phyloP scores from a whole-genome alignment of 179 eudicot species.

The Amaranthus tricolor region DNA sequence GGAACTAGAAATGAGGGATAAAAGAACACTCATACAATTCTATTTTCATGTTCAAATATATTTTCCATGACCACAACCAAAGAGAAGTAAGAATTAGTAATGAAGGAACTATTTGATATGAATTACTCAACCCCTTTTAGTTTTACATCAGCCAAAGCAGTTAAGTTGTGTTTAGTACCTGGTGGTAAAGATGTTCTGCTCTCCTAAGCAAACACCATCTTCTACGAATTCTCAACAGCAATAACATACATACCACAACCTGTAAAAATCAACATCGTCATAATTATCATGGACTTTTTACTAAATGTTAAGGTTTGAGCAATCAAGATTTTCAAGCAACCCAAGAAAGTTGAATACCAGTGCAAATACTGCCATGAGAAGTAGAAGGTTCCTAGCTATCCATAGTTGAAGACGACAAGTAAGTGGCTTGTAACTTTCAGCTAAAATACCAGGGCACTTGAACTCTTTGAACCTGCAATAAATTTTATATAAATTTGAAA shows the following conservation, averaged over 20 bases:
- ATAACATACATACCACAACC: slow-evolving; percentile 51
- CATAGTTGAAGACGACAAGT: slow-evolving; percentile 57
- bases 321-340: slow-evolving; percentile 9
- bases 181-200: slow-evolving; percentile 79
- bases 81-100: background rate
- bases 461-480: slow-evolving; percentile 61
- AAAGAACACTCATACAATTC: too few species aligned
- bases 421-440: slow-evolving; percentile 53
- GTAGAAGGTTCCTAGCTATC: slow-evolving; percentile 50
- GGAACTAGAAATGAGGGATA: too few species aligned
- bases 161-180: slow-evolving; percentile 40
- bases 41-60: background rate
- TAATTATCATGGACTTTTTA: slow-evolving; percentile 30
- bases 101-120: background rate
- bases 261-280: slow-evolving; percentile 53
- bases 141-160: background rate
- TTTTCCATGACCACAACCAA: background rate
- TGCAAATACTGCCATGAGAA: slow-evolving; percentile 52
- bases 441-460: slow-evolving; percentile 71
- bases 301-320: slow-evolving; percentile 28
- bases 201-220: slow-evolving; percentile 56
- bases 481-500: slow-evolving; percentile 4
- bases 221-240: slow-evolving; percentile 48
- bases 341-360: slow-evolving; percentile 55
- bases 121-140: background rate